Percentiles rank a stretch among this genome's conserved stretches.
These are phyloP conservation scores for Ruellia speciosa DNA, from an alignment of 305 asterid genomes.

Conservation along the genomic window DNA sequence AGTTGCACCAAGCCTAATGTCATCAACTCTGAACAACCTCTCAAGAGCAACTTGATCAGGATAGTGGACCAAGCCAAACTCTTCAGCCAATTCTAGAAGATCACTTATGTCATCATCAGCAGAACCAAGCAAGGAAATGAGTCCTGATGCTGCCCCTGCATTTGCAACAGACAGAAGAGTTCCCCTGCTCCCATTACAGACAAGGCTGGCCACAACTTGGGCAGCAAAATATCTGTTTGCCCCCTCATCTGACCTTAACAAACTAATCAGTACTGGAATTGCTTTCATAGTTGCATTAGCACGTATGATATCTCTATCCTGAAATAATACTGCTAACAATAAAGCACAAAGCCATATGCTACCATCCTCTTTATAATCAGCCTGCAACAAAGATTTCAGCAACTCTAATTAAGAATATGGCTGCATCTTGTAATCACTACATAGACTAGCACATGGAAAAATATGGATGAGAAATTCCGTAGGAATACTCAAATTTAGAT, in stretches of 20 bases:
- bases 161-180: constrained; percentile 98
- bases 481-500: too few species aligned
- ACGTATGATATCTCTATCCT: constrained; percentile 83
- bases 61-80: constrained; percentile 67
- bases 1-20: constrained; percentile 91
- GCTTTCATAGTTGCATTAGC: constrained; percentile 79
- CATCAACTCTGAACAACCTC: constrained; percentile 92
- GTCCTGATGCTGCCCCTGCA: constrained; percentile 93
- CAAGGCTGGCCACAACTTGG: constrained; percentile 91
- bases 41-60: constrained; percentile 97
- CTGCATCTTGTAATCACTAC: constrained; percentile 14
- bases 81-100: constrained; percentile 81
- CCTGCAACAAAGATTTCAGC: constrained; percentile 32
- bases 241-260: constrained; percentile 80
- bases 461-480: neutral
- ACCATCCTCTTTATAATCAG: constrained; percentile 78
- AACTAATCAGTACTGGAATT: constrained; percentile 75
- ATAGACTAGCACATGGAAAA: constrained; percentile 13
- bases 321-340: constrained; percentile 70
- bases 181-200: constrained; percentile 98
- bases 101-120: constrained; percentile 73
- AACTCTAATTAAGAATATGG: constrained; percentile 16
- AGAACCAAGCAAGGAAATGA: constrained; percentile 87
- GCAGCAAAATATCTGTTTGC: constrained; percentile 94
- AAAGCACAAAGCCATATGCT: constrained; percentile 86